phyloP scores from a whole-genome alignment of 1,139 yeast species.

The Williopsis jadinii region DNA sequence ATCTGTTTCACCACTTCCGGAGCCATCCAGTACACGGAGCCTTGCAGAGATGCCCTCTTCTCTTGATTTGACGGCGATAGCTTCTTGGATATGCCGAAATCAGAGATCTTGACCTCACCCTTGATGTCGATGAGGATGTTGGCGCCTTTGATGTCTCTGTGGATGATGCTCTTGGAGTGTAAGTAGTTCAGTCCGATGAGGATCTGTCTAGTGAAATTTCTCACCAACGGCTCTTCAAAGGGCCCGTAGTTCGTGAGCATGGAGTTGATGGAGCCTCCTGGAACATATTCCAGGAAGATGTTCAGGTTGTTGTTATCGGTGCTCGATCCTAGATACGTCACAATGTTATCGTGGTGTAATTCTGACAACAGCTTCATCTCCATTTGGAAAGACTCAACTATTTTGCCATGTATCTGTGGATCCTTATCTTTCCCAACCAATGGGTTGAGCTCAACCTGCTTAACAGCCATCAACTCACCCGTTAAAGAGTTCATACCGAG shows the following conservation, averaged over 20 bases:
- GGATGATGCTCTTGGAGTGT: conserved; percentile 79
- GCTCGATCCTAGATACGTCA: conserved; percentile 81
- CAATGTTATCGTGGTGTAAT: conserved; percentile 86
- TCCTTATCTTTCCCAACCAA: conserved; percentile 19
- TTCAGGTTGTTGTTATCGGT: conserved; percentile 65
- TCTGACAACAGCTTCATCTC: conserved; percentile 78
- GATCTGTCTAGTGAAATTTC: conserved; percentile 80
- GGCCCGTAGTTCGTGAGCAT: conserved; percentile 85
- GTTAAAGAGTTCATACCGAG: conserved; percentile 88
- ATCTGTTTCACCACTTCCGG: conserved; percentile 94
- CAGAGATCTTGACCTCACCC: conserved; percentile 89
- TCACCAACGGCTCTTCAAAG: conserved; percentile 81
- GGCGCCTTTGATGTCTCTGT: conserved; percentile 91
- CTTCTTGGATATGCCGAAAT: conserved; percentile 88
- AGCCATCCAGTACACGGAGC: conserved; percentile 98
- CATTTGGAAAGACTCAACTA: conserved; percentile 79
- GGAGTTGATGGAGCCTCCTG: conserved; percentile 92
- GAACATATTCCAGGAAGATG: conserved; percentile 89
- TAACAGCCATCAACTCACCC: conserved; percentile 96
- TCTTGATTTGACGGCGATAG: conserved; percentile 27
- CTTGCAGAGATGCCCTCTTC: conserved; percentile 82
- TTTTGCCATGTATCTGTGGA: conserved; percentile 39
- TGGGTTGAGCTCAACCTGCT: conserved; percentile 64
- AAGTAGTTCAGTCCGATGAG: conserved; percentile 74
- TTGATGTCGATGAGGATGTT: conserved; percentile 83